Evolutionary conservation across 2,329 filamentous ascomycete genomes (phyloP).

Genomic region (Aphanoascus verrucosus): DNA sequence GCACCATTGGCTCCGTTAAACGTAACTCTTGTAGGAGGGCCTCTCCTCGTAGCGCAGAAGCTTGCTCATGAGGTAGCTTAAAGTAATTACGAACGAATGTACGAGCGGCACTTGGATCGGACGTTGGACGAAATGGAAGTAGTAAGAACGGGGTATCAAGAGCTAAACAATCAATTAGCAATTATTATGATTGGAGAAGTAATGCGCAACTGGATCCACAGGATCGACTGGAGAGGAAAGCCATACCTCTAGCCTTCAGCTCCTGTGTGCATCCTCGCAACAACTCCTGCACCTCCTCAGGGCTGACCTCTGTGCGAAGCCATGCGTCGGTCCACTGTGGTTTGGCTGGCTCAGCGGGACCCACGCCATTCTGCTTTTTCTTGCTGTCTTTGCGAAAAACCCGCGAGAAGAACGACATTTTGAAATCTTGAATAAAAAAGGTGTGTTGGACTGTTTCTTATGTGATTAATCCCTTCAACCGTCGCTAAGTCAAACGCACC

Average conservation of each 20-base stretch:
- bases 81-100: slow-evolving; percentile 92
- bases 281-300: slow-evolving; percentile 84
- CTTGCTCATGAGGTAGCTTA: slow-evolving; percentile 52
- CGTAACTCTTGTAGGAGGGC: slow-evolving; percentile 72
- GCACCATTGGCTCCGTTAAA: slow-evolving; percentile 86
- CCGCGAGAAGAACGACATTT: slow-evolving; percentile 50
- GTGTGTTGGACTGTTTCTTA: no score
- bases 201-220: slow-evolving; percentile 3
- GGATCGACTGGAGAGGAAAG: slow-evolving; percentile 17
- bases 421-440: slow-evolving; percentile 5
- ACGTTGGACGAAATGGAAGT: slow-evolving; percentile 84
- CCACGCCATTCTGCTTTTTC: slow-evolving; percentile 41
- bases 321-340: slow-evolving; percentile 83
- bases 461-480: no score
- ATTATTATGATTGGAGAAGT: slow-evolving; percentile 1
- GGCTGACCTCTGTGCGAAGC: slow-evolving; percentile 67
- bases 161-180: slow-evolving; percentile 43
- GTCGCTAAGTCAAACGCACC: background rate
- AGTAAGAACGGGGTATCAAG: slow-evolving; percentile 87
- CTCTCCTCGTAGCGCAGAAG: slow-evolving; percentile 53
- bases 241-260: slow-evolving; percentile 83
- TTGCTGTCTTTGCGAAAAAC: slow-evolving; percentile 65
- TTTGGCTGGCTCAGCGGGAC: slow-evolving; percentile 50
- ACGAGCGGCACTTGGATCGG: slow-evolving; percentile 81
- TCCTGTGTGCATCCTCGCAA: slow-evolving; percentile 76